Percentiles rank a stretch among this genome's conserved stretches.
phyloP scores from a whole-genome alignment of 2,329 filamentous ascomycete genomes.

The Coniochaeta sp. region DNA sequence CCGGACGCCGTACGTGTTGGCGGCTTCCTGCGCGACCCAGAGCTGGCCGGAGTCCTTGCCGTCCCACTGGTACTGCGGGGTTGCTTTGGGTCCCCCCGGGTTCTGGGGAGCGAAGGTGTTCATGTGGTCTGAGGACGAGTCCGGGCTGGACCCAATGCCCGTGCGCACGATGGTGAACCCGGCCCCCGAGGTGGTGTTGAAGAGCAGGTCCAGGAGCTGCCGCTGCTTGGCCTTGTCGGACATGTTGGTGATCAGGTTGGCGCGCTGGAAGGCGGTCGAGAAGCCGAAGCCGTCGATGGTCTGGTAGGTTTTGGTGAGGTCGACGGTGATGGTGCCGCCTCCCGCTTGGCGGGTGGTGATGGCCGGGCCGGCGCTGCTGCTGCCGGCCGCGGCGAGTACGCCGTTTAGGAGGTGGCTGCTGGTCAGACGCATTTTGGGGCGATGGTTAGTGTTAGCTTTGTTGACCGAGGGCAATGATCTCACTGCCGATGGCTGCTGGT shows the following conservation, averaged over 20 bases:
- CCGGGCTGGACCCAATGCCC: constrained; percentile 34
- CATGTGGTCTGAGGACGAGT: constrained; percentile 29
- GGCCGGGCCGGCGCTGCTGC: constrained; percentile 3
- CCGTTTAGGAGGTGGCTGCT: not conserved
- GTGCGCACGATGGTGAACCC: constrained; percentile 38
- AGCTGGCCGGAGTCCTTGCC: constrained; percentile 41
- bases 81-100: constrained; percentile 31
- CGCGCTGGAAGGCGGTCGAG: constrained; percentile 36
- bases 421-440: not conserved
- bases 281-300: constrained; percentile 39
- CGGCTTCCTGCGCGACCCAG: constrained; percentile 42
- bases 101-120: constrained; percentile 33
- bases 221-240: constrained; percentile 29
- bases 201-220: constrained; percentile 33
- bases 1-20: constrained; percentile 26
- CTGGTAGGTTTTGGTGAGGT: constrained; percentile 33
- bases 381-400: constrained; percentile 7
- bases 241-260: constrained; percentile 34
- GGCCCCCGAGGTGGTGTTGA: constrained; percentile 35
- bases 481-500: not conserved
- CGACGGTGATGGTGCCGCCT: constrained; percentile 26
- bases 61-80: constrained; percentile 37
- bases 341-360: constrained; percentile 14
- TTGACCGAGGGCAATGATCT: no score
- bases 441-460: no score